A percentile compares a stretch with the other conserved stretches of the same genome.
These are phyloP conservation scores for Nicotiana tomentosiformis DNA, from an alignment of 257 asterid species.

Conservation along the genomic window DNA sequence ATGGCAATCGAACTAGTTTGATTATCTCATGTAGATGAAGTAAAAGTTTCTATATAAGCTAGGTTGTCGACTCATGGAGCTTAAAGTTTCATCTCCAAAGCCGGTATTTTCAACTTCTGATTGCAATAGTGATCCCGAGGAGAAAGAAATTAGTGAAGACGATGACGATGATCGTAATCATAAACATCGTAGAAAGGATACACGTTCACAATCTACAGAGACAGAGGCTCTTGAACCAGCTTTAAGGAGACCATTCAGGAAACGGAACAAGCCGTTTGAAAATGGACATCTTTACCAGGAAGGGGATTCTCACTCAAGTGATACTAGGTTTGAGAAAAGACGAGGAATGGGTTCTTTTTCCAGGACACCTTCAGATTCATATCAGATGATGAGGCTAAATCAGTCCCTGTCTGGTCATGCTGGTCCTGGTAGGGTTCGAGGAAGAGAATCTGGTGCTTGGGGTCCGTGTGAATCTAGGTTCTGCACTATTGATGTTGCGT, in stretches of 20 bases:
- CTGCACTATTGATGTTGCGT: conserved; percentile 59
- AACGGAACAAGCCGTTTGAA: conserved; percentile 67
- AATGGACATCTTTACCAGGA: conserved; percentile 65
- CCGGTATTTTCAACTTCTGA: conserved; percentile 62
- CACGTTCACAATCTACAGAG: conserved; percentile 60
- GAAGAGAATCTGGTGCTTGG: conserved; percentile 66
- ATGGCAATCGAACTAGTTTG: background rate
- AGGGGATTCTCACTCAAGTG: conserved; percentile 56
- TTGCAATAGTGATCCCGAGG: conserved; percentile 64
- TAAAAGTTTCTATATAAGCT: background rate
- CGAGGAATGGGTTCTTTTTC: conserved; percentile 54
- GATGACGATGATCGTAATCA: conserved; percentile 99
- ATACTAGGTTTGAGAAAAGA: conserved; percentile 59
- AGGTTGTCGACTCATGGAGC: conserved; percentile 47
- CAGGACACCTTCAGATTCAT: conserved; percentile 50
- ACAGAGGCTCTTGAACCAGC: conserved; percentile 59
- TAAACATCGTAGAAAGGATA: conserved; percentile 83
- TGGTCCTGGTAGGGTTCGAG: conserved; percentile 65
- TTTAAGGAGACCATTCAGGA: conserved; percentile 57
- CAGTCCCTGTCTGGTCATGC: conserved; percentile 47
- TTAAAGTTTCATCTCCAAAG: conserved; percentile 62
- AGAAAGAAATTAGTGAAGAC: conserved; percentile 84
- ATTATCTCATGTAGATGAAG: background rate
- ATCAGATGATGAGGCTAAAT: conserved; percentile 54
- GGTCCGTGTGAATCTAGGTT: conserved; percentile 67